A percentile compares a stretch with the other conserved stretches of the same genome.
Conservation (phyloP, 2,329 filamentous ascomycete species). For the Aspergillus sp. region DNA sequence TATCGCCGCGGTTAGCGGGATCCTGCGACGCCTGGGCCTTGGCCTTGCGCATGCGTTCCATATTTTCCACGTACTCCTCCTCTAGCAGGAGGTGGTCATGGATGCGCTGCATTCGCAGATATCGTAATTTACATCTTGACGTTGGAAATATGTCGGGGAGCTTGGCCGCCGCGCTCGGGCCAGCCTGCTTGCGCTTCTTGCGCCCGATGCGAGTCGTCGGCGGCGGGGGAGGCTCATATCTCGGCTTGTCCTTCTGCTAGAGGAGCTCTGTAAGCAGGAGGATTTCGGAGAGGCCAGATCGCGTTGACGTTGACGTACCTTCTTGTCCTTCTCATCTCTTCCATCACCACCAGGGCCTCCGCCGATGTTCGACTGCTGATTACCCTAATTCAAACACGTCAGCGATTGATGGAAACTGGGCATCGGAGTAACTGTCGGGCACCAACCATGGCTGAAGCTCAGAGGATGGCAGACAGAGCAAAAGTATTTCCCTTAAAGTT, state of each 20-base stretch:
- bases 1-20: constrained; percentile 50
- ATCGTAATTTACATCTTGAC: constrained; percentile 91
- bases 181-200: constrained; percentile 95
- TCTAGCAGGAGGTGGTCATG: constrained; percentile 95
- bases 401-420: constrained; percentile 10
- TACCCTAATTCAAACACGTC: constrained; percentile 30
- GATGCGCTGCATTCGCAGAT: constrained; percentile 95
- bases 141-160: constrained; percentile 90
- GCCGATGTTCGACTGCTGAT: constrained; percentile 71
- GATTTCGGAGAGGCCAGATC: constrained; percentile 1
- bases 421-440: constrained; percentile 5
- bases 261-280: constrained; percentile 9
- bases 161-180: constrained; percentile 89
- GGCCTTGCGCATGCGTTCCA: constrained; percentile 87
- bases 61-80: constrained; percentile 98
- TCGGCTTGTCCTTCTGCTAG: constrained; percentile 92
- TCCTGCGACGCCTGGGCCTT: constrained; percentile 59
- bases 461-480: constrained; percentile 7
- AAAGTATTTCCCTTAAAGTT: not conserved
- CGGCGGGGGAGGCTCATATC: constrained; percentile 96
- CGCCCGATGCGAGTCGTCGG: constrained; percentile 94
- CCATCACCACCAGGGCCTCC: constrained; percentile 62
- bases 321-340: constrained; percentile 85
- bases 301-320: constrained; percentile 45
- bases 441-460: constrained; percentile 28